Evolutionary conservation across 441 rosid genomes (phyloP).

Genomic region (Adansonia gregorii): DNA sequence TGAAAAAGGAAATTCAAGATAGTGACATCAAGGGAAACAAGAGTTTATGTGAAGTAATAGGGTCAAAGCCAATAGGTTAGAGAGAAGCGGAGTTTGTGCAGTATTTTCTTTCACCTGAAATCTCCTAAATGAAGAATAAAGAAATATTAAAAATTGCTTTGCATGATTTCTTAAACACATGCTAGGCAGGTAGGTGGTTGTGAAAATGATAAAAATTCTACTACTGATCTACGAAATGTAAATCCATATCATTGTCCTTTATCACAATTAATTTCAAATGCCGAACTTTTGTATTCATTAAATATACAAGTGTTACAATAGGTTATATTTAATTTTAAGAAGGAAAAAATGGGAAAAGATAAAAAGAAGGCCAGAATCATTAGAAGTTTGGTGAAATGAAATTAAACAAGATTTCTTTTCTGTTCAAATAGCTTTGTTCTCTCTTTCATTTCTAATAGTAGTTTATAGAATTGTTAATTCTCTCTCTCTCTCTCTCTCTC

Average conservation of each 20-base stretch:
- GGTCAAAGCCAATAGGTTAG: constrained; percentile 11
- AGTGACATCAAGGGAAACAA: constrained; percentile 8
- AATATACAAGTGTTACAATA: not conserved
- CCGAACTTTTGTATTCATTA: not conserved
- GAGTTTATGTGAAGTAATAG: constrained; percentile 4
- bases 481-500: not conserved
- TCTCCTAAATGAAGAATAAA: not conserved
- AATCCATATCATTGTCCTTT: not conserved
- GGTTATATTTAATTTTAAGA: constrained; percentile 9
- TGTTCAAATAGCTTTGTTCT: constrained; percentile 2
- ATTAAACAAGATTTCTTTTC: constrained; percentile 1
- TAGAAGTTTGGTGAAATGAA: not conserved
- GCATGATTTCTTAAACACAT: constrained; percentile 17
- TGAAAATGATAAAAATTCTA: not conserved
- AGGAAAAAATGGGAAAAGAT: not conserved
- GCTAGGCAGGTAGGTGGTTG: not conserved
- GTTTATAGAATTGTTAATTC: not conserved
- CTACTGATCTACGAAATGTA: not conserved
- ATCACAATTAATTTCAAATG: not conserved
- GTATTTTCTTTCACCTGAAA: constrained; percentile 2
- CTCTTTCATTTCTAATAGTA: not conserved
- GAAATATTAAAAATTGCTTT: constrained; percentile 17
- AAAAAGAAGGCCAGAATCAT: constrained; percentile 11
- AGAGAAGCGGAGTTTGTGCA: not conserved
- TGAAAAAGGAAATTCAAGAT: not conserved